Evolutionary conservation across 2,329 filamentous ascomycete species (phyloP).

Genomic region (Ophidiomyces ophidiicola): DNA sequence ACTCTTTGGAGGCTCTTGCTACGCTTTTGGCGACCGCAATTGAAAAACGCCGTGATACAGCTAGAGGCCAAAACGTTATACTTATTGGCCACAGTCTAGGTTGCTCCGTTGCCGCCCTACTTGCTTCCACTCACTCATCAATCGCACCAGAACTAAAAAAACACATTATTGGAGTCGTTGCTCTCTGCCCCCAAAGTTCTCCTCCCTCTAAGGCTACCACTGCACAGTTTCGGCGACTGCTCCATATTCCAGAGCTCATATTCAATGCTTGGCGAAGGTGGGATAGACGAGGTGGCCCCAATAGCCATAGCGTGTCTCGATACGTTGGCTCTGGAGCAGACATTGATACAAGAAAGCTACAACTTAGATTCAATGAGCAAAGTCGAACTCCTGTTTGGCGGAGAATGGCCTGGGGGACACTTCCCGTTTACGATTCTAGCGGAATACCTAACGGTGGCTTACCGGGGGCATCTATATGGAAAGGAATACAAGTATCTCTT

Average conservation of each 20-base stretch:
- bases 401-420: slow-evolving; percentile 61
- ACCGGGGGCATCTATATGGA: slow-evolving; percentile 60
- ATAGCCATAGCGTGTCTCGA: slow-evolving; percentile 66
- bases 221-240: slow-evolving; percentile 42
- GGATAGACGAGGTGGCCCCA: slow-evolving; percentile 64
- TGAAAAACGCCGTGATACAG: slow-evolving; percentile 55
- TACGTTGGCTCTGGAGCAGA: slow-evolving; percentile 45
- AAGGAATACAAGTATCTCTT: slow-evolving; percentile 57
- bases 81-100: slow-evolving; percentile 87
- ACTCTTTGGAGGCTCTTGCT: slow-evolving; percentile 61
- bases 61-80: slow-evolving; percentile 57
- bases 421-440: slow-evolving; percentile 48
- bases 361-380: slow-evolving; percentile 54
- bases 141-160: slow-evolving; percentile 44
- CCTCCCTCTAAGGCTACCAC: slow-evolving; percentile 47
- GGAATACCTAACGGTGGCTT: slow-evolving; percentile 50
- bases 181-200: slow-evolving; percentile 64
- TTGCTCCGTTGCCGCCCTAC: slow-evolving; percentile 59
- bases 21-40: slow-evolving; percentile 66
- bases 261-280: slow-evolving; percentile 67
- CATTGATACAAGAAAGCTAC: slow-evolving; percentile 31
- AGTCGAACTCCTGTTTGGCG: slow-evolving; percentile 72
- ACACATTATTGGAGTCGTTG: slow-evolving; percentile 63
- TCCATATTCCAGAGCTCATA: slow-evolving; percentile 53
- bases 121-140: slow-evolving; percentile 51